Conservation (phyloP, 345 rosid genomes). For the Conringia planisiliqua region DNA sequence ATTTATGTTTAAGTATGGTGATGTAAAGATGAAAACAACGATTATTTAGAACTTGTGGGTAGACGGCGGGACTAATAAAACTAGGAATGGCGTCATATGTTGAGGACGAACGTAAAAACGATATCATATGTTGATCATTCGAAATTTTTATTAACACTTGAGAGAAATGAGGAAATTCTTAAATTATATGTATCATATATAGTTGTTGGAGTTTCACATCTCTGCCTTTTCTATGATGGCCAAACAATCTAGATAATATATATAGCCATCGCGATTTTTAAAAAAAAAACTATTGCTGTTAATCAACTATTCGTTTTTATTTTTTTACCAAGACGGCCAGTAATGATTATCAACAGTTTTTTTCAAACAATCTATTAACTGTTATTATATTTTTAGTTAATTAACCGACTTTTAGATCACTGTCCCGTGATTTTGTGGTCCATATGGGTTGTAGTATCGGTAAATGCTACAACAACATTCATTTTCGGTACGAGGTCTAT, state of each 20-base stretch:
- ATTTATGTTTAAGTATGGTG: neutral
- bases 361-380: neutral
- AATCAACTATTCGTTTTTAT: neutral
- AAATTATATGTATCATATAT: neutral
- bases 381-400: too few relatives aligned
- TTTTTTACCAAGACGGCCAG: neutral
- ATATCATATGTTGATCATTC: neutral
- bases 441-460: neutral
- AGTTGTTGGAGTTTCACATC: conserved; percentile 29
- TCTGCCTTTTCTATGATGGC: conserved; percentile 3
- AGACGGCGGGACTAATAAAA: too few relatives aligned
- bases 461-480: neutral
- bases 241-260: neutral
- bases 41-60: neutral
- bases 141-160: neutral
- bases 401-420: too few relatives aligned
- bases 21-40: neutral
- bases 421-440: neutral
- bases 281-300: neutral
- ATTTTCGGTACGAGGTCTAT: neutral
- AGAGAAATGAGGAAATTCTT: neutral
- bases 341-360: neutral
- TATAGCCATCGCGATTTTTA: neutral
- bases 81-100: too few relatives aligned
- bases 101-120: too few relatives aligned